Percentiles rank a stretch among this genome's conserved stretches.
Evolutionary conservation across 257 asterid genomes (phyloP).

Genomic region (Apocynum venetum): DNA sequence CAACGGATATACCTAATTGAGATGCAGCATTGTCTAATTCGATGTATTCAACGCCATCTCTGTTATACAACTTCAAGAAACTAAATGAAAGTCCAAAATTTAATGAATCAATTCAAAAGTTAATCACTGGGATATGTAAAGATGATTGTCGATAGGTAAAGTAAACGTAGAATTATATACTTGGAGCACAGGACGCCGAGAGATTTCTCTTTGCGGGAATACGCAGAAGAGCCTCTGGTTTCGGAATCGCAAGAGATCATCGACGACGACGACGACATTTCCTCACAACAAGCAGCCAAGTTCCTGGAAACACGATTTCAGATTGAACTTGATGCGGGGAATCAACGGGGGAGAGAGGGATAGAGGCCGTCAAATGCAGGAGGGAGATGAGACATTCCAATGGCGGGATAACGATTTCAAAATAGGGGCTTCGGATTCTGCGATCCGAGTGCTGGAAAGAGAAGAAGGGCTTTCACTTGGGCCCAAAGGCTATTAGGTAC

Average conservation of each 20-base stretch:
- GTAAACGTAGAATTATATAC: neutral
- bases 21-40: constrained; percentile 55
- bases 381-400: neutral
- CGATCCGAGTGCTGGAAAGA: neutral
- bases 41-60: constrained; percentile 48
- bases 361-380: neutral
- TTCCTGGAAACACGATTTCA: neutral
- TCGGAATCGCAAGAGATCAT: neutral
- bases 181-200: constrained; percentile 5
- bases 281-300: no score
- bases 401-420: neutral
- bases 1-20: constrained; percentile 41
- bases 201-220: constrained; percentile 11
- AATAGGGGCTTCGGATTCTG: neutral
- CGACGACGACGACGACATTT: constrained; percentile 4
- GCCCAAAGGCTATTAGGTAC: no score
- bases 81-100: constrained; percentile 29
- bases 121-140: neutral
- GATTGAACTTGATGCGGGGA: neutral
- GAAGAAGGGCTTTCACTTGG: neutral
- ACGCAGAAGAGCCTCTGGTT: neutral
- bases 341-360: neutral
- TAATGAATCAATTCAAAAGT: constrained; percentile 4
- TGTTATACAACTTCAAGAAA: constrained; percentile 53
- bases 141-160: neutral